Base-by-base conservation (phyloP, 345 rosid species). In the Reutealis trisperma region DNA sequence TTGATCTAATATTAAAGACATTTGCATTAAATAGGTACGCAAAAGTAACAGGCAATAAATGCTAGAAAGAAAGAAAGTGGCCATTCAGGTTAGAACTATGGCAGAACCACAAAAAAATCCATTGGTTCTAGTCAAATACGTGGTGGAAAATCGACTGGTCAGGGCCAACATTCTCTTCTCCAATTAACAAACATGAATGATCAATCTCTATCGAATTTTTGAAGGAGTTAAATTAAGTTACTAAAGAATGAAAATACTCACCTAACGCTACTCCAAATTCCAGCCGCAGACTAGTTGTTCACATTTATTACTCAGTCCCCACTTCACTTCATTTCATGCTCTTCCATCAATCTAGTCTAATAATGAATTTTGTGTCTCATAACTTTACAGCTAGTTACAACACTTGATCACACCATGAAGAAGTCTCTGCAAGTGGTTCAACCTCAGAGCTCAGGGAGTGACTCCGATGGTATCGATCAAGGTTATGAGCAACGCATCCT, bases 211-310 rank as follows among this genome's bases (percentile, higher is more conserved):
- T 27, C 75, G 44, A 52, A 71, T 32, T 63, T 32, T 57, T 14
- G 24, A n/a, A 27, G 3, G 16, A 24, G 37, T 32, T 19, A 51
- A 63, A 14, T 72, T 8, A 10, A 42, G 57, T 73, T 12, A 24
- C n/a, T n/a, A 25, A 45, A 25, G 67, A 67, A 59, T 44, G 60
- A 27, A 61, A 63, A 15, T n/a, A 8, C 59, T 22, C 61, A 65
- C 47, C 62, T 63, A 60, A 73, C 70, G 41, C 14, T 19, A 8
- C 68, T 41, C 66, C 41, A 55, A 37, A n/a, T 81, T 9, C 78
- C n/a, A 81, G 74, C 92, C 93, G 87, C 90, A 90, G 10, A 83
- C 92, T 90, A 32, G 25, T 81, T 80, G 78, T 77, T 89, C 86
- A 75, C 84, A 85, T 87, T 87, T 55, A 73, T 57, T 69, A 42